phyloP scores from a whole-genome alignment of 306 rosid species.

The Dicorynia guianensis region DNA sequence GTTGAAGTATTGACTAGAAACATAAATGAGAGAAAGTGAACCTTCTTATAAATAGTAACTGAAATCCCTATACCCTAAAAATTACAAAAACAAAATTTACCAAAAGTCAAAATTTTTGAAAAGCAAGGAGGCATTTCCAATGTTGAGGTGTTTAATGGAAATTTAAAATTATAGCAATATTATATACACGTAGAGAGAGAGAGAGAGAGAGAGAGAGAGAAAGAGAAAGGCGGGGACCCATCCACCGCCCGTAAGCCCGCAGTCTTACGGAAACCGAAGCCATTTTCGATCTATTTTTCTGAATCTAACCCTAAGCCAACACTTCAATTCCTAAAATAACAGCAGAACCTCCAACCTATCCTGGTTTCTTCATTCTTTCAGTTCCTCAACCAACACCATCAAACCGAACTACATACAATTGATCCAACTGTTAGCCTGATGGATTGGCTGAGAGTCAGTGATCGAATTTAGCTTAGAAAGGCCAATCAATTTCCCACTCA shows the following conservation, averaged over 20 bases:
- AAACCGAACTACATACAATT: not conserved
- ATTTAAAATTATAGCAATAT: too few species aligned
- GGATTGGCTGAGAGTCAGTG: too few species aligned
- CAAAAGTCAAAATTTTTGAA: too few species aligned
- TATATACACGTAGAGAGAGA: not conserved
- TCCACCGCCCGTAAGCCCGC: conserved; percentile 80
- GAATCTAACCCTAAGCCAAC: conserved; percentile 58
- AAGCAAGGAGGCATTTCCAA: too few species aligned
- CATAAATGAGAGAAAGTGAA: too few species aligned
- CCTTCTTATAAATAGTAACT: too few species aligned
- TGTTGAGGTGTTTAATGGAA: not conserved
- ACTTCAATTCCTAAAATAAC: not conserved
- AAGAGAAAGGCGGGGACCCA: conserved; percentile 59
- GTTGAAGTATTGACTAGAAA: too few species aligned
- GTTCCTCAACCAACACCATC: not conserved
- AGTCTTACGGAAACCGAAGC: conserved; percentile 66
- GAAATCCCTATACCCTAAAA: too few species aligned
- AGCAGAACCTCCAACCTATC: not conserved
- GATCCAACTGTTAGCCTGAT: too few species aligned
- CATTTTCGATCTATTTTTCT: conserved; percentile 46
- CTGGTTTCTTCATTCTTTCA: conserved; percentile 4
- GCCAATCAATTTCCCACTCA: conserved; percentile 11
- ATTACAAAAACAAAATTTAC: too few species aligned
- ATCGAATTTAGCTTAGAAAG: conserved; percentile 17
- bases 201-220: conserved; percentile 30